Conservation (phyloP, 2,329 filamentous ascomycete species). For the Colletotrichum magnum region DNA sequence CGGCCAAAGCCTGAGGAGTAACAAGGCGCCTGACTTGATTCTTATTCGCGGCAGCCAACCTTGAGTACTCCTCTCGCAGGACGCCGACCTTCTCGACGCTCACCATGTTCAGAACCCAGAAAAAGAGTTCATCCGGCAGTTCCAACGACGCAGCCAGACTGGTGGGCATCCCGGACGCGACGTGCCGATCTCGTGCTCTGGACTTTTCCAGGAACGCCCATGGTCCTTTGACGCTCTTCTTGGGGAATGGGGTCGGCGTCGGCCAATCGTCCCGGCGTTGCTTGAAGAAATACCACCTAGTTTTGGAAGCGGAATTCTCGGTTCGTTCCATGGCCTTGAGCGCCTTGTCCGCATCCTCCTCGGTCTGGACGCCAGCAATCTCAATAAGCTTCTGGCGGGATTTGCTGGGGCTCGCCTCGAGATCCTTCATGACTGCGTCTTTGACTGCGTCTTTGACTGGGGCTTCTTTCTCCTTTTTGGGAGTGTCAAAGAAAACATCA, state of each 20-base stretch:
- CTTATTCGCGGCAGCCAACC: slow-evolving; percentile 62
- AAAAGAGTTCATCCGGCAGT: slow-evolving; percentile 75
- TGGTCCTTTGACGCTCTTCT: slow-evolving; percentile 52
- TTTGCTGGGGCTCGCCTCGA: slow-evolving; percentile 35
- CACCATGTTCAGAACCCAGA: slow-evolving; percentile 76
- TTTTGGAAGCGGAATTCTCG: slow-evolving; percentile 52
- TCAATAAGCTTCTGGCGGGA: slow-evolving; percentile 40
- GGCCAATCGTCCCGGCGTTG: slow-evolving; percentile 47
- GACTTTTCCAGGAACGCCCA: slow-evolving; percentile 67
- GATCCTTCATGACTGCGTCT: slow-evolving; percentile 44
- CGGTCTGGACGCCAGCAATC: slow-evolving; percentile 48
- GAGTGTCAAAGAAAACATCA: slow-evolving; percentile 70
- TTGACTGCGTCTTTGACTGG: slow-evolving; percentile 48
- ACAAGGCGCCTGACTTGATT: slow-evolving; percentile 62
- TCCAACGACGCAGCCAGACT: slow-evolving; percentile 55
- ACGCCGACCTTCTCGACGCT: slow-evolving; percentile 68
- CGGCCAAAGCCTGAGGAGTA: slow-evolving; percentile 59
- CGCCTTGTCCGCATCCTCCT: slow-evolving; percentile 60
- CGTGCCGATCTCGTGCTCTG: slow-evolving; percentile 67
- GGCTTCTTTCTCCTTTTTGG: slow-evolving; percentile 58
- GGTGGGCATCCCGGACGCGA: slow-evolving; percentile 74
- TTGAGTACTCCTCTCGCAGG: slow-evolving; percentile 73
- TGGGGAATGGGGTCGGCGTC: slow-evolving; percentile 54
- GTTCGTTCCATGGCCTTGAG: slow-evolving; percentile 66
- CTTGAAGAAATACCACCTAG: slow-evolving; percentile 67